A percentile compares a stretch with the other conserved stretches of the same genome.
These are phyloP conservation scores for Capsicum baccatum DNA, from an alignment of 257 asterid genomes.

Conservation along the genomic window DNA sequence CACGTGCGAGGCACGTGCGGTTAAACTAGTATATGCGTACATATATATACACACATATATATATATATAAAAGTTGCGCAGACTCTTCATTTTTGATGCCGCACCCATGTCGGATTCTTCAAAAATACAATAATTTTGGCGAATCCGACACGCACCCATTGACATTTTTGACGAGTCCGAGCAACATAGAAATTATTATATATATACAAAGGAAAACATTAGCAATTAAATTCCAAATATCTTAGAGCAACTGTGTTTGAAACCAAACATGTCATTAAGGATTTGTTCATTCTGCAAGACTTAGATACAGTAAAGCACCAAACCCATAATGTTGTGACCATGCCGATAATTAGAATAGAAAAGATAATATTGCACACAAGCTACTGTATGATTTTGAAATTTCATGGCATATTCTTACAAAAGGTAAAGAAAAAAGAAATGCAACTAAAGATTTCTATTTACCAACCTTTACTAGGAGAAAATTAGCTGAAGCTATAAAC, in stretches of 20 bases:
- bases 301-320: neutral
- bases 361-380: neutral
- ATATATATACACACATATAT: too few species aligned
- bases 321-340: neutral
- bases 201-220: neutral
- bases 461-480: conserved; percentile 84
- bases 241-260: conserved; percentile 16
- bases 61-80: too few species aligned
- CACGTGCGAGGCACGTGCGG: too few species aligned
- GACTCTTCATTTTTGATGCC: too few species aligned
- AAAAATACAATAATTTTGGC: too few species aligned
- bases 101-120: too few species aligned
- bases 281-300: neutral
- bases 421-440: conserved; percentile 25
- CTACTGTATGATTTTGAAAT: neutral
- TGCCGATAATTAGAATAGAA: neutral
- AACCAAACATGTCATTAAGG: conserved; percentile 15
- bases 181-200: too few species aligned
- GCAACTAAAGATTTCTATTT: conserved; percentile 29
- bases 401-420: conserved; percentile 5
- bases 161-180: too few species aligned
- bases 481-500: conserved; percentile 79
- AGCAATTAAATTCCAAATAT: neutral
- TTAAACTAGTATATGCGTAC: too few species aligned
- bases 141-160: too few species aligned